Evolutionary conservation across 73 alveolate species (phyloP).

Genomic region (Chromera velia): DNA sequence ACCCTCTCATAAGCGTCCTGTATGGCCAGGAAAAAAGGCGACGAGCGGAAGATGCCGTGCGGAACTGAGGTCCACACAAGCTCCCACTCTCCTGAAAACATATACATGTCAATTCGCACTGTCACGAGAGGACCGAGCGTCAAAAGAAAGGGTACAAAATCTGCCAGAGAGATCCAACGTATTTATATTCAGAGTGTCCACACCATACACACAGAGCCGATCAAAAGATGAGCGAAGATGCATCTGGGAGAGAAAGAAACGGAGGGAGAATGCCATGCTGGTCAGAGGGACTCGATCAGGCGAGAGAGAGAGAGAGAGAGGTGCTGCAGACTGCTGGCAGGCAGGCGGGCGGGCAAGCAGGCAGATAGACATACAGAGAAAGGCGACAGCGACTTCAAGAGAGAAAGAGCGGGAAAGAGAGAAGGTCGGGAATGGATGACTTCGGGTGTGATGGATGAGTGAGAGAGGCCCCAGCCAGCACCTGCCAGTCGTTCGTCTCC

Average conservation of each 20-base stretch:
- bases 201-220: neutral
- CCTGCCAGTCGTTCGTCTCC: constrained; percentile 5
- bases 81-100: neutral
- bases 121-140: neutral
- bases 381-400: neutral
- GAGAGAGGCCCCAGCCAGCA: neutral
- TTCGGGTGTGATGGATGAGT: neutral
- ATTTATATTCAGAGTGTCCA: neutral
- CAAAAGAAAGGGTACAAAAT: neutral
- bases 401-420: neutral
- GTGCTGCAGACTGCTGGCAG: too few relatives aligned
- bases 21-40: constrained; percentile 37
- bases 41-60: constrained; percentile 31
- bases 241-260: too few relatives aligned
- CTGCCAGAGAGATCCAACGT: neutral
- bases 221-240: too few relatives aligned
- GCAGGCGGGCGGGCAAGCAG: too few relatives aligned
- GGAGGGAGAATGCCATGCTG: too few relatives aligned
- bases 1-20: constrained; percentile 10
- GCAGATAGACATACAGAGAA: neutral
- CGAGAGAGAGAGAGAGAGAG: too few relatives aligned
- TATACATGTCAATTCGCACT: neutral
- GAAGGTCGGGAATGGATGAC: neutral
- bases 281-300: too few relatives aligned
- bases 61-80: constrained; percentile 14